phyloP scores from a whole-genome alignment of 805 yeast species.

The Metschnikowia cerradonensis region DNA sequence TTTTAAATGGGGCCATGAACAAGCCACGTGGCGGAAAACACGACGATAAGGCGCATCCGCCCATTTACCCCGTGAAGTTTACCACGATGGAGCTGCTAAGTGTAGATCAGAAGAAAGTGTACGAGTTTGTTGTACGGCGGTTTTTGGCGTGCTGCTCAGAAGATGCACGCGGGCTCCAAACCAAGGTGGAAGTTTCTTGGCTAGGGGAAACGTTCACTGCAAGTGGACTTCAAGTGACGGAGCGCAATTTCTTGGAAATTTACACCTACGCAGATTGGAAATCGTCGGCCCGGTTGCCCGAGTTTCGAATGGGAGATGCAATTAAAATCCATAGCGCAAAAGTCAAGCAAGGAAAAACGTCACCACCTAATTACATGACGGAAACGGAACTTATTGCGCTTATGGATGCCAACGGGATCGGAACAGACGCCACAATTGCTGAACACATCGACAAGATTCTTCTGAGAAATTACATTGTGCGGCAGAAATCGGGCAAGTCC shows the following conservation, averaged over 20 bases:
- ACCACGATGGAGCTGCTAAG: conserved; percentile 27
- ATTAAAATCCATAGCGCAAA: conserved; percentile 54
- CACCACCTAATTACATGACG: conserved; percentile 79
- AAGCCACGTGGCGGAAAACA: conserved; percentile 76
- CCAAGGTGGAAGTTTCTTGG: conserved; percentile 68
- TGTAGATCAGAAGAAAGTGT: conserved; percentile 62
- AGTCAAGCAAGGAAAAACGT: conserved; percentile 69
- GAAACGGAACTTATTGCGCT: conserved; percentile 88
- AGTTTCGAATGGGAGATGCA: conserved; percentile 51
- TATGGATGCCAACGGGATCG: conserved; percentile 97
- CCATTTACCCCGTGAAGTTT: conserved; percentile 82
- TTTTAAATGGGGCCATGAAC: conserved; percentile 34
- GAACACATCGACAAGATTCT: conserved; percentile 88
- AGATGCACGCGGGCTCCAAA: conserved; percentile 78
- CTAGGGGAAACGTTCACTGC: conserved; percentile 69
- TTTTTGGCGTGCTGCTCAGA: conserved; percentile 89
- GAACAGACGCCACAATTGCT: conserved; percentile 98
- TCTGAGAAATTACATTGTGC: conserved; percentile 60
- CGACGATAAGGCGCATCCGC: conserved; percentile 97
- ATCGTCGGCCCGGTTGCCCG: conserved; percentile 60
- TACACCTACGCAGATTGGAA: conserved; percentile 81
- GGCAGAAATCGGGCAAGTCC: conserved; percentile 33
- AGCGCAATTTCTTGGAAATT: conserved; percentile 74
- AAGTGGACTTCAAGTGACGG: conserved; percentile 70
- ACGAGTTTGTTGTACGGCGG: conserved; percentile 80